Percentiles rank a stretch among this genome's conserved stretches.
These are phyloP conservation scores for Capillidium rhysosporum DNA, from an alignment of 371 early-diverging fungal species.

Conservation along the genomic window DNA sequence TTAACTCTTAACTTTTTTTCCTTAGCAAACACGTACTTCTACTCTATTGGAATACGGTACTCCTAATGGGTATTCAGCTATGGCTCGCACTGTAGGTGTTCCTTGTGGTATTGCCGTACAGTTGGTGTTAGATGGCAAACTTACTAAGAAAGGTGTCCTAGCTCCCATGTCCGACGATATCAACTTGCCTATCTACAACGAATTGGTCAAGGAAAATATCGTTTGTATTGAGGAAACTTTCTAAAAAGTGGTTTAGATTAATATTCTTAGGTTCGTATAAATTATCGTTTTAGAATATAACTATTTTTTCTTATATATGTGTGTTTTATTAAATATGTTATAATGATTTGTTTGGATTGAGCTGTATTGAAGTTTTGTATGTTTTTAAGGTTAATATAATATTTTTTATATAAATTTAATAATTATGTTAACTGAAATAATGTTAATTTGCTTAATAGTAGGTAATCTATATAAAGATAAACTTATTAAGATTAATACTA, in stretches of 20 bases:
- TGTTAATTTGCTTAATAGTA: too few species aligned
- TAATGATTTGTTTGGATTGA: too few species aligned
- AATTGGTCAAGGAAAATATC: slow-evolving; percentile 74
- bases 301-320: too few species aligned
- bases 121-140: slow-evolving; percentile 62
- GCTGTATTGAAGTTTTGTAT: too few species aligned
- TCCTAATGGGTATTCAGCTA: slow-evolving; percentile 67
- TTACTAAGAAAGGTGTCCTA: slow-evolving; percentile 59
- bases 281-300: too few species aligned
- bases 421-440: too few species aligned
- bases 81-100: slow-evolving; percentile 96
- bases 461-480: too few species aligned
- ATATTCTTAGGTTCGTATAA: too few species aligned
- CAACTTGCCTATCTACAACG: slow-evolving; percentile 64
- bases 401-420: too few species aligned
- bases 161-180: slow-evolving; percentile 84
- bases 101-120: slow-evolving; percentile 93
- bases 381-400: too few species aligned
- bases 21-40: slow-evolving; percentile 63
- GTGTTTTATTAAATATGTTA: too few species aligned
- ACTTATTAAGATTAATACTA: too few species aligned
- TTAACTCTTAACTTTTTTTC: not conserved
- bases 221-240: slow-evolving; percentile 62
- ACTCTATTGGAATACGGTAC: slow-evolving; percentile 85
- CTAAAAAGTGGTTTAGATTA: slow-evolving; percentile 12